Evolutionary conservation across 1,284 basidiomycete species (phyloP).

Genomic region (Phellopilus nigrolimitatus): DNA sequence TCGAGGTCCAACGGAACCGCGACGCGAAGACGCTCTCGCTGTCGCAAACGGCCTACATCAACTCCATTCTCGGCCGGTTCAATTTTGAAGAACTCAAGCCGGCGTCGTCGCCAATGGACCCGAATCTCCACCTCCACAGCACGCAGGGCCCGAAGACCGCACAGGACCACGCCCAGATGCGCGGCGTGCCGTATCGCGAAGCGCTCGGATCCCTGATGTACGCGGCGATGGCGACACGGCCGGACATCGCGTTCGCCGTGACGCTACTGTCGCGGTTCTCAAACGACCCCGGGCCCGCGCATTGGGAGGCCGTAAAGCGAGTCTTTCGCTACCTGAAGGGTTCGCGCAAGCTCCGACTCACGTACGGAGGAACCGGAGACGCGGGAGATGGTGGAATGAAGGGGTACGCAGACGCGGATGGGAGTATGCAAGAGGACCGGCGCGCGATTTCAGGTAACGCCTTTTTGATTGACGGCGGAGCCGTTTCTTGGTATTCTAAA

Average conservation of each 20-base stretch:
- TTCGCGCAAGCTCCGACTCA: conserved; percentile 8
- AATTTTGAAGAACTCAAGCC: conserved; percentile 23
- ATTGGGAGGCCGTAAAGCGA: conserved; percentile 20
- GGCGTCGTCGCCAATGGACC: conserved; percentile 23
- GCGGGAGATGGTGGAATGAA: not conserved
- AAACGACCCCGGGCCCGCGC: conserved; percentile 13
- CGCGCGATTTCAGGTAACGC: conserved; percentile 22
- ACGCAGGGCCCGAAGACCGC: conserved; percentile 24
- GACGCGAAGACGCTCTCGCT: conserved; percentile 27
- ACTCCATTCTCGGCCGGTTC: conserved; percentile 28
- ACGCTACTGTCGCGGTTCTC: conserved; percentile 17
- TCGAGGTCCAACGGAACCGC: conserved; percentile 26
- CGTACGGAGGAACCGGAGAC: not conserved
- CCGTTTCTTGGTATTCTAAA: conserved; percentile 23
- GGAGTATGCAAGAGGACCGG: conserved; percentile 14
- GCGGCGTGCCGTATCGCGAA: conserved; percentile 27
- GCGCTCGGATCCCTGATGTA: conserved; percentile 32
- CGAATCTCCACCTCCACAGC: conserved; percentile 15
- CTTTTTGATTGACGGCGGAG: conserved; percentile 14
- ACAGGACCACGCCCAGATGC: conserved; percentile 26
- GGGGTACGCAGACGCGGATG: conserved; percentile 22
- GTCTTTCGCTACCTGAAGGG: conserved; percentile 20
- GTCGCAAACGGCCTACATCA: conserved; percentile 29
- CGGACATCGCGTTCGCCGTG: conserved; percentile 20
- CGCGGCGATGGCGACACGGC: conserved; percentile 28